Evolutionary conservation across 257 asterid genomes (phyloP), one percentile per base, ranked within the genome.

Genomic region (Nemophila menziesii): DNA sequence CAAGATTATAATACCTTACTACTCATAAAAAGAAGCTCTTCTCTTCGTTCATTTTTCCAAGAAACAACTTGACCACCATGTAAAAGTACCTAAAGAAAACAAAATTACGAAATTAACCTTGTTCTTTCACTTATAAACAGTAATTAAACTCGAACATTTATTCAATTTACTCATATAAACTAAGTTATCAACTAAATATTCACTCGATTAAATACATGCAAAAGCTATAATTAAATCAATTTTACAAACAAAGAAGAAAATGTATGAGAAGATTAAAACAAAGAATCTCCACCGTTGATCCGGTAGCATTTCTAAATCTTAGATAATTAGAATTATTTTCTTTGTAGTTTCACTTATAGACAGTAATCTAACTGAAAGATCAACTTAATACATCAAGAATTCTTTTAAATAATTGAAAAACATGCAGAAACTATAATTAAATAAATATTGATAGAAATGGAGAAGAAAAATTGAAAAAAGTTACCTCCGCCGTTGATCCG

Each of bases 401-500:
- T n/a, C n/a, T n/a, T n/a, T n/a, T n/a, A n/a, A n/a, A n/a, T n/a
- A n/a, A n/a, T 23, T 17, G 37, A 8, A 16, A 9, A 26, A 19
- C 9, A 12, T 4, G 22, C 3, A 8, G 26, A 7, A 29, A 29
- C 1, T 29, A 29, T 29, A 26, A 22, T 9, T 16, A 43, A 23
- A 44, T 38, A 20, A 9, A 16, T 8, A 29, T 49, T 43, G 9
- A 8, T 4, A 17, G 20, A 29, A 5, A 16, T 13, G 19, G 11
- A 26, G 19, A 15, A 11, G 44, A 16, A 18, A 15, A n/a, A 43
- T 39, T 14, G 1, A 10, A 18, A 42, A 64, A 22, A 59, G n/a
- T n/a, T n/a, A 84, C 95, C 84, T 84, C 92, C 8, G 68, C 95
- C 1, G 92, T 84, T 43, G 92, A 74, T 40, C 95, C 92, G 29